These are phyloP conservation scores for Cyanidium caldarium DNA, from an alignment of 23 red algal species.

Conservation along the genomic window DNA sequence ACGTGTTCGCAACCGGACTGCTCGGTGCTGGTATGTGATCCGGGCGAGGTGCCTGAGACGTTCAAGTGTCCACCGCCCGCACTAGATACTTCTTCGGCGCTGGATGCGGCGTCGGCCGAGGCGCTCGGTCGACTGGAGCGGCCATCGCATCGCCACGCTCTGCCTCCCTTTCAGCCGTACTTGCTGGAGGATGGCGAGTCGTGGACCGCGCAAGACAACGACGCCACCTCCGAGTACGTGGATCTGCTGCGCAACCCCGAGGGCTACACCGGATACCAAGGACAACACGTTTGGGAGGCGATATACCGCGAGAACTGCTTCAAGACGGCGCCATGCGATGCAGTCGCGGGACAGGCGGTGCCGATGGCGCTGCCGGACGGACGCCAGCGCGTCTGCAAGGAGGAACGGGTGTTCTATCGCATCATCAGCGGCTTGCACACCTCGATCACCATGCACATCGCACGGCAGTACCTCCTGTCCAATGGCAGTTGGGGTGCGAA, in stretches of 20 bases:
- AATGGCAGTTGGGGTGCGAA: constrained; percentile 38
- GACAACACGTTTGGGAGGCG: constrained; percentile 55
- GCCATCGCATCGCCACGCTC: constrained; percentile 10
- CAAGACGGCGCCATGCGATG: background rate
- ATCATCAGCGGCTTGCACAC: constrained; percentile 80
- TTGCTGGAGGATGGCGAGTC: constrained; percentile 41
- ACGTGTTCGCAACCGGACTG: constrained; percentile 70
- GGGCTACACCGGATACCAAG: constrained; percentile 80
- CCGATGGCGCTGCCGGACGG: background rate
- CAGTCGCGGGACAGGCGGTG: background rate
- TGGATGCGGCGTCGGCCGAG: background rate
- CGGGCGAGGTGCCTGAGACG: constrained; percentile 40
- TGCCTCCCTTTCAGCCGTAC: constrained; percentile 9
- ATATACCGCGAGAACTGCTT: constrained; percentile 98
- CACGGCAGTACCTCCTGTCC: constrained; percentile 37
- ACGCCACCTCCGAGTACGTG: constrained; percentile 40
- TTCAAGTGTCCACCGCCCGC: constrained; percentile 8
- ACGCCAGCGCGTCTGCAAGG: constrained; percentile 23
- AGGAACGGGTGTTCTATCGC: constrained; percentile 72
- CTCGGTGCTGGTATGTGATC: constrained; percentile 39
- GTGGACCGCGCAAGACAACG: constrained; percentile 63
- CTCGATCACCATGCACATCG: constrained; percentile 93
- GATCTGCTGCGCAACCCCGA: constrained; percentile 77
- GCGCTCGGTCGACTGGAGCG: constrained; percentile 2
- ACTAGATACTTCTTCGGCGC: background rate